phyloP scores from a whole-genome alignment of 257 asterid genomes.

The Fraxinus cuspidata region DNA sequence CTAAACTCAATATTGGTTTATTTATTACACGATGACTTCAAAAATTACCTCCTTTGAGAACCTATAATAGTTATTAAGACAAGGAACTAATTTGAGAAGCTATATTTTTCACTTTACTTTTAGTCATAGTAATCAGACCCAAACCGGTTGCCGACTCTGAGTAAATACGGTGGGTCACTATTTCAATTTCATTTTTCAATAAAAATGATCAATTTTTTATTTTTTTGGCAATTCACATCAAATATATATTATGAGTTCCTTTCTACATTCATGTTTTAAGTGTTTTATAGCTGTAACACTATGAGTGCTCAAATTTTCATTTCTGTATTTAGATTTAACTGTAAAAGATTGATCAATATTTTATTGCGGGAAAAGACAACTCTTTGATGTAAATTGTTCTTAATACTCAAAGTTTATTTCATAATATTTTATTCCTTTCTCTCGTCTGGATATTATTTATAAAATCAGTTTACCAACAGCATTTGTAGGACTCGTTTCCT shows the following conservation, averaged over 20 bases:
- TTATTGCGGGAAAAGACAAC: no score
- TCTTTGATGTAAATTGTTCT: not conserved
- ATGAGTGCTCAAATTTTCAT: not conserved
- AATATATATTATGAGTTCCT: not conserved
- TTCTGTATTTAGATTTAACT: not conserved
- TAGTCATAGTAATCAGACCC: not conserved
- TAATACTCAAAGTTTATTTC: not conserved
- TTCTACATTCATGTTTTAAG: not conserved
- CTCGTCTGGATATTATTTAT: not conserved
- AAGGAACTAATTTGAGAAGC: not conserved
- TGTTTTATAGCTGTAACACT: not conserved
- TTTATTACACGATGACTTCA: not conserved
- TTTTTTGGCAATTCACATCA: not conserved
- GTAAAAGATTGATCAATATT: not conserved
- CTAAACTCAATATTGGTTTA: not conserved
- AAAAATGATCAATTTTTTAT: no score
- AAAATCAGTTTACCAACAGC: not conserved
- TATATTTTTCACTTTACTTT: not conserved
- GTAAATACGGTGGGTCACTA: not conserved
- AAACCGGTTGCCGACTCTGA: not conserved
- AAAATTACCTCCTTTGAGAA: not conserved
- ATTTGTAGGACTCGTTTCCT: not conserved
- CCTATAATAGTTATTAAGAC: not conserved
- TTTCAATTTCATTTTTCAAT: not conserved
- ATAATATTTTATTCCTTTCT: no score